Base-by-base conservation (phyloP, 805 yeast genomes). In the Ogataea degrootiae region DNA sequence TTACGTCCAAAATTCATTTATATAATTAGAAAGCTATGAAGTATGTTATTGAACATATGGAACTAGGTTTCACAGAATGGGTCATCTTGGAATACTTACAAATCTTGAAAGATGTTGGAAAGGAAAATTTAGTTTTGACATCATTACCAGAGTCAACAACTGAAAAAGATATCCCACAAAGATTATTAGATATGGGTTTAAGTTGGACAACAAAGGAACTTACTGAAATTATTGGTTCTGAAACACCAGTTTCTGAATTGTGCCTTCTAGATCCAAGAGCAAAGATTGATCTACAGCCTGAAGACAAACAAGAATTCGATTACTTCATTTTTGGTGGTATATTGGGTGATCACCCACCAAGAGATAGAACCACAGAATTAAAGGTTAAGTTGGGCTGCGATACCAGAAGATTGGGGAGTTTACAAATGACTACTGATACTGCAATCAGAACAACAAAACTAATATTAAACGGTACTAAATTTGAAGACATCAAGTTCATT, bases 361-460 rank as follows among this genome's bases (percentile, higher is more conserved):
- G 95, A 59, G 98, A 92, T 64, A 82, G 98, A 67, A 92, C 99
- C 2, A 94, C 91, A 2, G 94, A 91, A 60, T 75, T 92, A 51
- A 77, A 96, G 59, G 67, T 66, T 37, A 85, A 86, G 59, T 83
- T 90, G 56, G 96, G 96, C 0, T 83, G 90, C 60, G 81, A 79
- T 1, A 96, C 97, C 8, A 82, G 94, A 69, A 77, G 96, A 63
- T 73, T 92, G 45, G 98, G 97, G 2, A 77, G 73, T 44, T 77
- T 85, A 55, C 99, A 92, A 65, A 94, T 92, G 98, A 89, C 98
- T 16, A 92, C 99, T 0, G 99, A 92, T 63, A 92, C 99, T 1
- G 98, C 98, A 0, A 85, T 94, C 34, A 79, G 99, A 66, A 89
- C 96, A 17, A 89, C 97, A 1, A 90, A 89, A 59, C 62, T 77